Conservation (phyloP, 495 filamentous ascomycete species). For the Ramalina peruviana region DNA sequence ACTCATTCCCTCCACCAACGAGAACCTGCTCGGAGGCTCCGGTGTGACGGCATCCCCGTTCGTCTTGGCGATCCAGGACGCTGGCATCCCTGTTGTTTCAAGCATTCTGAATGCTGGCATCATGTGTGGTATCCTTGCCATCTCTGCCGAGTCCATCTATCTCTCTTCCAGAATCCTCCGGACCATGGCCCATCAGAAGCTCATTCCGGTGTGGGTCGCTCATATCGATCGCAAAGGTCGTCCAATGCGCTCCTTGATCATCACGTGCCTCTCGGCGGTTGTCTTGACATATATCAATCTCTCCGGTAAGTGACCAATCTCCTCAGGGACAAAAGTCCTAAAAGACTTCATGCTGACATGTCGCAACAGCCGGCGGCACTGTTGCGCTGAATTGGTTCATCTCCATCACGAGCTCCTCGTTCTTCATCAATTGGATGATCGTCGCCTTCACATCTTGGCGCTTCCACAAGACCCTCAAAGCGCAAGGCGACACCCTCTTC, state of each 20-base stretch:
- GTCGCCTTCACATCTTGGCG: constrained; percentile 19
- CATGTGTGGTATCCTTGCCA: constrained; percentile 19
- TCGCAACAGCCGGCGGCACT: constrained; percentile 7
- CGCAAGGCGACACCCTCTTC: constrained; percentile 21
- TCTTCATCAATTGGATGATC: constrained; percentile 23
- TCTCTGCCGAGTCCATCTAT: constrained; percentile 21
- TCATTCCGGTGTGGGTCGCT: constrained; percentile 15
- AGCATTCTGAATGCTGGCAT: constrained; percentile 21
- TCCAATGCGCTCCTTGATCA: constrained; percentile 13
- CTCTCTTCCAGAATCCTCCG: constrained; percentile 15
- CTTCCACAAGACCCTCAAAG: constrained; percentile 19
- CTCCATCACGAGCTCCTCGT: constrained; percentile 19
- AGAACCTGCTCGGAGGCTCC: constrained; percentile 14
- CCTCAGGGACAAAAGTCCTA: not conserved
- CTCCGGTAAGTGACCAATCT: constrained; percentile 4
- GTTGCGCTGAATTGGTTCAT: constrained; percentile 19
- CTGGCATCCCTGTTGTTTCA: constrained; percentile 18
- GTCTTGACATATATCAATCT: constrained; percentile 19
- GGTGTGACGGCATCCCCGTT: constrained; percentile 26
- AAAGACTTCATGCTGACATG: not conserved
- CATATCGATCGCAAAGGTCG: constrained; percentile 19
- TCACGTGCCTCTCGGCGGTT: constrained; percentile 15
- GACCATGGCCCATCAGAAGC: constrained; percentile 15
- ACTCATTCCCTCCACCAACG: constrained; percentile 19
- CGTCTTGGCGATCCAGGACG: constrained; percentile 20